Base-by-base conservation (phyloP, 805 yeast genomes). In the Sugiyamaella americana region DNA sequence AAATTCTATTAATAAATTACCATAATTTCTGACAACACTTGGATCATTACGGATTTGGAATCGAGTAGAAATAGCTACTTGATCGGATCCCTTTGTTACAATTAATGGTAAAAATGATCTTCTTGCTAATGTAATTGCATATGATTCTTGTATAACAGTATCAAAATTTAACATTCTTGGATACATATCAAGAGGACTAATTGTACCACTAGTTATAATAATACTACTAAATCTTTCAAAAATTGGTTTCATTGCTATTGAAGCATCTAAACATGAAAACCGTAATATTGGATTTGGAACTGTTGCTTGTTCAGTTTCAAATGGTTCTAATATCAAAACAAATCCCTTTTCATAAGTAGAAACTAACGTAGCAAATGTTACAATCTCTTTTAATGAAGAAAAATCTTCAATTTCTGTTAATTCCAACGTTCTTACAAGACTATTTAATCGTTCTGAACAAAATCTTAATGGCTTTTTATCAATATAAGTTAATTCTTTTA, bases 21-120 rank as follows among this genome's bases (percentile, higher is more conserved):
- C 99, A 64, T 93, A 93, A 65, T 93, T 93, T 63, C 99, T 78
- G 30, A 93, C 98, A 46, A 93, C 96, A 58, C 96, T 86, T 3
- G 98, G 98, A 64, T 93, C 98, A 61, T 93, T 93, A 64, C 99
- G 75, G 51, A 93, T 93, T 67, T 93, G 97, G 64, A 93, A 93
- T 59, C 97, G 77, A 0, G 98, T 91, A 1, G 96, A 85, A 13
- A 93, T 91, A 0, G 97, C 91, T 16, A 93, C 98, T 65, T 93
- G 99, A 65, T 93, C 99, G 0, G 97, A 85, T 0, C 98, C 98
- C 62, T 94, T 91, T 0, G 99, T 91, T 8, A 93, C 94, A 55
- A 93, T 82, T 82, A 93, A 78, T 8, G 99, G 99, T 58, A 93
- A 72, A 64, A 93, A 93, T 0, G 98, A 85, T 52, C 95, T 72